Conservation (phyloP, 495 filamentous ascomycete species). For the Parathielavia hyrcaniae region DNA sequence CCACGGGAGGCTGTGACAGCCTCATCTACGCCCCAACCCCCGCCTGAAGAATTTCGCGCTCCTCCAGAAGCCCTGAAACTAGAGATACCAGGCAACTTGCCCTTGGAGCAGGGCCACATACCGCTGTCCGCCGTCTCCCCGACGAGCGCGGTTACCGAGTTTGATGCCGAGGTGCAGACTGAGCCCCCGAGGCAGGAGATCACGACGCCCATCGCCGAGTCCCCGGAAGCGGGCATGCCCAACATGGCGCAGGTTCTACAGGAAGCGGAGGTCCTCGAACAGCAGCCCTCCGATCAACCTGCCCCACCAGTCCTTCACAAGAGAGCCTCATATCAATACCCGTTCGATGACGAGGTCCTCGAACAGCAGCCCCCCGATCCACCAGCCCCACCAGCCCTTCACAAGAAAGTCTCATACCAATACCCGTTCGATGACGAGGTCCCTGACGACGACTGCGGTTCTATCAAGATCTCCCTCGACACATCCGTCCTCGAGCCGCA, state of each 20-base stretch:
- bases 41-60: constrained; percentile 11
- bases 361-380: constrained; percentile 6
- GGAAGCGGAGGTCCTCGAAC: constrained; percentile 14
- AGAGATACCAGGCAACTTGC: constrained; percentile 57
- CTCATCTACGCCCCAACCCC: constrained; percentile 18
- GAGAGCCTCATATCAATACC: constrained; percentile 37
- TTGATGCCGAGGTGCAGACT: constrained; percentile 64
- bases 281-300: constrained; percentile 2
- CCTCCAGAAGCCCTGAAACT: constrained; percentile 60
- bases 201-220: constrained; percentile 3
- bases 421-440: constrained; percentile 35
- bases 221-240: not conserved
- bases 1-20: constrained; percentile 31
- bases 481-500: constrained; percentile 21
- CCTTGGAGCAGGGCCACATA: constrained; percentile 39
- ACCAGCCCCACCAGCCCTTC: constrained; percentile 11
- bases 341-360: constrained; percentile 28
- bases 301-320: constrained; percentile 17
- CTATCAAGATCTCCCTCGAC: constrained; percentile 41
- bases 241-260: constrained; percentile 15
- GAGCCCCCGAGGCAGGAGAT: constrained; percentile 37
- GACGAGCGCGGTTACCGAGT: constrained; percentile 58
- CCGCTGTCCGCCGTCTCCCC: constrained; percentile 49
- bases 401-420: constrained; percentile 37
- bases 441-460: constrained; percentile 36